Evolutionary conservation across 371 early-diverging fungal genomes (phyloP).

Genomic region (Dinochytrium kinnereticum): DNA sequence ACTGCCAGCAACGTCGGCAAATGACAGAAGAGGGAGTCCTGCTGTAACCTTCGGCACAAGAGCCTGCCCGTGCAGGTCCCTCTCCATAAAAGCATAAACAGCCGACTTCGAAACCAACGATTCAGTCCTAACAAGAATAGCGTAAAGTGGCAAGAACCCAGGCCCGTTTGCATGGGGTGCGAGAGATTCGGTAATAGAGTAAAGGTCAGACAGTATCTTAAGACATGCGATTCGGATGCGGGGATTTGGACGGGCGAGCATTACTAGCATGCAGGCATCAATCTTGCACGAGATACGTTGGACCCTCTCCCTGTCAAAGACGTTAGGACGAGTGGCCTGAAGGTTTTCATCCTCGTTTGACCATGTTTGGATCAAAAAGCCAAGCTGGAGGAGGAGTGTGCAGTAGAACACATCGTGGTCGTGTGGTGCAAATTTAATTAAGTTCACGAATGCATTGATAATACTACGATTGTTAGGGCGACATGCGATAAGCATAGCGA

Average conservation of each 20-base stretch:
- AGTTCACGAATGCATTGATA: constrained; percentile 50
- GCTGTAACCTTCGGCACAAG: constrained; percentile 40
- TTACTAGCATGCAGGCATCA: constrained; percentile 46
- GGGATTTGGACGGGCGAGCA: constrained; percentile 45
- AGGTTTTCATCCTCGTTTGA: constrained; percentile 20
- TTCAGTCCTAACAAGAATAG: constrained; percentile 40
- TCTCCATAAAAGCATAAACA: constrained; percentile 49
- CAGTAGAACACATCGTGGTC: constrained; percentile 49
- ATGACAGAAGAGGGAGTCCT: constrained; percentile 30
- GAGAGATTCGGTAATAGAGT: constrained; percentile 39
- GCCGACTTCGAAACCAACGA: constrained; percentile 35
- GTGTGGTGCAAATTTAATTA: constrained; percentile 43
- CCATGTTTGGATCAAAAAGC: constrained; percentile 42
- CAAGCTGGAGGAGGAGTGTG: constrained; percentile 43
- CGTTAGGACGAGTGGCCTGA: not conserved
- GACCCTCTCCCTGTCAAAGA: constrained; percentile 36
- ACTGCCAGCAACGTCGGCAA: constrained; percentile 42
- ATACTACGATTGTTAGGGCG: constrained; percentile 34
- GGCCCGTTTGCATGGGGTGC: constrained; percentile 33
- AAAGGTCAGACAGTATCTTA: constrained; percentile 44
- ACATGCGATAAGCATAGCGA: not conserved
- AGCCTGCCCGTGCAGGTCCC: constrained; percentile 39
- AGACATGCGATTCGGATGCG: constrained; percentile 43
- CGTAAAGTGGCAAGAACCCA: constrained; percentile 43
- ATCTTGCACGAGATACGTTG: constrained; percentile 54